Evolutionary conservation across 352 stramenopile genomes (phyloP).

Genomic region (Globisporangium emineosum): DNA sequence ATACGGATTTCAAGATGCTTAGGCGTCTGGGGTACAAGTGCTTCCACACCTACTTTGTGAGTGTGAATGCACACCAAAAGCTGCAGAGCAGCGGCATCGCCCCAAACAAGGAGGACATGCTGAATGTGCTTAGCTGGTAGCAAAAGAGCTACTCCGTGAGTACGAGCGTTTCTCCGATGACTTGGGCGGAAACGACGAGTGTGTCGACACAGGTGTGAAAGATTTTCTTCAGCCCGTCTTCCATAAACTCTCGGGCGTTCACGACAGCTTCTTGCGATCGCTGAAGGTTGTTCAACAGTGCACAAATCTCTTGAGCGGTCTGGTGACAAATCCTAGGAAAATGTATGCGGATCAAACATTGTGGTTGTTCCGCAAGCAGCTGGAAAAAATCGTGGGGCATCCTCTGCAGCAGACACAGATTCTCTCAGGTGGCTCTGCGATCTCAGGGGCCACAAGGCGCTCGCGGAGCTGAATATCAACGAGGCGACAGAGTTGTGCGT

Average conservation of each 20-base stretch:
- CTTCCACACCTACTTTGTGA: conserved; percentile 86
- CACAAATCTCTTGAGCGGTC: conserved; percentile 61
- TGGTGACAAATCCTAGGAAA: conserved; percentile 52
- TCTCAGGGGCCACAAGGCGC: conserved; percentile 80
- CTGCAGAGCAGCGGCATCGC: conserved; percentile 17
- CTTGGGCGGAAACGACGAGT: conserved; percentile 29
- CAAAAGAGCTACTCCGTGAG: conserved; percentile 71
- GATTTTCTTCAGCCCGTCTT: conserved; percentile 85
- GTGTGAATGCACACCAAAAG: conserved; percentile 63
- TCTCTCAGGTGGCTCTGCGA: conserved; percentile 53
- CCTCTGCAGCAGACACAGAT: conserved; percentile 83
- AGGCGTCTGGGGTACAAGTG: conserved; percentile 80
- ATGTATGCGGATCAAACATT: conserved; percentile 83
- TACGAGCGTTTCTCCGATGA: conserved; percentile 62
- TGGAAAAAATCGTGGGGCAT: conserved; percentile 70
- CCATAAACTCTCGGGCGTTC: conserved; percentile 53
- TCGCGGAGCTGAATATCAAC: conserved; percentile 74
- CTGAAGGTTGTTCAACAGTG: conserved; percentile 79
- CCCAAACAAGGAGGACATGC: conserved; percentile 18
- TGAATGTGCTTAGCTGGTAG: conserved; percentile 65
- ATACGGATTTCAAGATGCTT: conserved; percentile 72
- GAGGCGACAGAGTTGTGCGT: conserved; percentile 75
- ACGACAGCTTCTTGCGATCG: conserved; percentile 42
- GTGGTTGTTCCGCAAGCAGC: conserved; percentile 62
- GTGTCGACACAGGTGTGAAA: conserved; percentile 40